Evolutionary conservation across 768 basidiomycete species (phyloP), one percentile per base, ranked within the genome.

Genomic region (Pholiota molesta): DNA sequence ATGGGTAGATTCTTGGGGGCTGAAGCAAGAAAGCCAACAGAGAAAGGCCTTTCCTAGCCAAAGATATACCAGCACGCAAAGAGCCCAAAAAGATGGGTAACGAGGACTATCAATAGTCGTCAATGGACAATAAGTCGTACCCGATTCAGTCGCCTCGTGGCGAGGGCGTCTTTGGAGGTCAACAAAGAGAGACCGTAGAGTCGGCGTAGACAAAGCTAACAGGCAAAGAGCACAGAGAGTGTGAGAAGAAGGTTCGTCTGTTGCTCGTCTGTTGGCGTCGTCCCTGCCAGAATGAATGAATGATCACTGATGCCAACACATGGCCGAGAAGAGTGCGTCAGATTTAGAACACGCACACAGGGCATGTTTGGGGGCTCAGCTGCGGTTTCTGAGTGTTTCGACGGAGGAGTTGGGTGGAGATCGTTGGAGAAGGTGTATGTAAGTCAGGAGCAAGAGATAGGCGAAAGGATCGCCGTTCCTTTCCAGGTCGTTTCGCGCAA

Each of bases 221-320:
- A 10, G 9, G 13, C 40, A n/a, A 42, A 47, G 11, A 49, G 47
- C 9, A 19, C 4, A 49, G 19, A 11, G 47, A 26, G 47, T 49
- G 47, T 49, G 47, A 49, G 47, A 49, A 49, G 47, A 49, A 49
- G 47, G n/a, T n/a, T n/a, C n/a, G n/a, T 1, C 47, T 49, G 17
- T 21, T 49, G 23, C 11, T 23, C 1, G n/a, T 9, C 47, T 49
- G 17, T 21, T 28, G 23, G 11, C 19, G 47, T 21, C 47, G 47
- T 23, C 19, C 47, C 23, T 26, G 47, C 47, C 47, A 49, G 47
- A n/a, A 26, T 26, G 23, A 55, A 28, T 7, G 35, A 55, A 13
- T 55, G 54, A 55, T 55, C 19, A 23, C n/a, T 56, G 55, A 56
- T 56, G 39, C 55, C 39, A 56, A 56, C 55, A 56, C 23, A 49